A percentile compares a stretch with the other conserved stretches of the same genome.
phyloP scores from a whole-genome alignment of 306 rosid species.

The Bauhinia variegata region DNA sequence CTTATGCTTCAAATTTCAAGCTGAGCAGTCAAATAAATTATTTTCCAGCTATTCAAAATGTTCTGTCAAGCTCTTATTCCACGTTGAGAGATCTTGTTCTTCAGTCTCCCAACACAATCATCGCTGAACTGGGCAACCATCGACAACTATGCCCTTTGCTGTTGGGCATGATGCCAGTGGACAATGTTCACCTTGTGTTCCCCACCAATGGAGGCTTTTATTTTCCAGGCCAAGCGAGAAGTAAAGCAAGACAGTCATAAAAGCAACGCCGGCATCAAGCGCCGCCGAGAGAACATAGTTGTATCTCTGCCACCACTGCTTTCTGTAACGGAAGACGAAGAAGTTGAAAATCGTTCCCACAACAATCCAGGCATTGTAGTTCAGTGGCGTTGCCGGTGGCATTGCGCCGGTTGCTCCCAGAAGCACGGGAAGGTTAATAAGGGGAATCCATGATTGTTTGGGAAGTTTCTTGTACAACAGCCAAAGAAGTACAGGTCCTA shows the following conservation, averaged over 20 bases:
- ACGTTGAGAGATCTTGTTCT: too few relatives aligned
- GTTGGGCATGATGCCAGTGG: slow-evolving; percentile 70
- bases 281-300: slow-evolving; percentile 84
- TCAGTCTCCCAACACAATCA: too few relatives aligned
- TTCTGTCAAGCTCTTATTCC: too few relatives aligned
- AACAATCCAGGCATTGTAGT: slow-evolving; percentile 77
- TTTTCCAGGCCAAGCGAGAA: slow-evolving; percentile 61
- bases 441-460: slow-evolving; percentile 68
- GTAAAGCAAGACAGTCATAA: slow-evolving; percentile 72
- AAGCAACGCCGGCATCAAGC: slow-evolving; percentile 85
- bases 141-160: slow-evolving; percentile 59
- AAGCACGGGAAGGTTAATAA: slow-evolving; percentile 84
- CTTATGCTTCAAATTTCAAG: too few relatives aligned
- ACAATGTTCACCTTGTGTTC: slow-evolving; percentile 74
- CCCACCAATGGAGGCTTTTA: slow-evolving; percentile 74
- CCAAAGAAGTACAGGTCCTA: slow-evolving; percentile 77
- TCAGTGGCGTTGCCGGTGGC: slow-evolving; percentile 82
- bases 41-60: too few relatives aligned
- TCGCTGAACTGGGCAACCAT: slow-evolving; percentile 56
- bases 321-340: slow-evolving; percentile 74
- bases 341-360: slow-evolving; percentile 77
- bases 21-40: too few relatives aligned
- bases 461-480: slow-evolving; percentile 69
- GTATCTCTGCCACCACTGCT: slow-evolving; percentile 92
- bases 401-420: slow-evolving; percentile 75